Evolutionary conservation across 768 basidiomycete genomes (phyloP).

Genomic region (Lactarius vividus): DNA sequence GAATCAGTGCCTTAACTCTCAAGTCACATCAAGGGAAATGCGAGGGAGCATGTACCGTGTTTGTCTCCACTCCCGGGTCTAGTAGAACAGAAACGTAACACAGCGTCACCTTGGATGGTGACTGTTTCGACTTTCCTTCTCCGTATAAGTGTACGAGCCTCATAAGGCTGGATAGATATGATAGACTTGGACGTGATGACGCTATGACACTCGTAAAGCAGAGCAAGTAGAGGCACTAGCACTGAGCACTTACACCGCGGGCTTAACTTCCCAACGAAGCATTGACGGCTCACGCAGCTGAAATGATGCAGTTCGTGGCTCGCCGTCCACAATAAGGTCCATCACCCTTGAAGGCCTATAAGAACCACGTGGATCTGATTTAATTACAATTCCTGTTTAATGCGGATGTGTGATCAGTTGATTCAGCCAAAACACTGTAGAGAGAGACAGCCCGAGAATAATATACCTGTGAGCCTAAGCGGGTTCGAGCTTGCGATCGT

Average conservation of each 20-base stretch:
- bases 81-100: constrained; percentile 3
- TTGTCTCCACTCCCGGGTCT: constrained; percentile 16
- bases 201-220: neutral
- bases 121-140: constrained; percentile 14
- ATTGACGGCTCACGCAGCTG: constrained; percentile 7
- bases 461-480: constrained; percentile 1
- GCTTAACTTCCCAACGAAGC: constrained; percentile 17
- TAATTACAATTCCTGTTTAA: constrained; percentile 8
- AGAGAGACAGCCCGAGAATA: neutral
- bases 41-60: constrained; percentile 1
- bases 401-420: neutral
- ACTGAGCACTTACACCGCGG: neutral
- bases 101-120: constrained; percentile 11
- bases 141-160: constrained; percentile 8
- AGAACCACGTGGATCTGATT: constrained; percentile 10
- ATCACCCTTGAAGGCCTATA: constrained; percentile 7
- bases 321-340: constrained; percentile 15
- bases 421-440: too few relatives aligned
- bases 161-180: constrained; percentile 15
- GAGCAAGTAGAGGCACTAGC: neutral
- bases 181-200: constrained; percentile 13
- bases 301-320: constrained; percentile 1
- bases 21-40: neutral
- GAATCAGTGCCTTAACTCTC: neutral
- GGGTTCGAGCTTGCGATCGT: neutral